Conservation (phyloP, 2,329 filamentous ascomycete genomes). For the Gremmenia infestans region DNA sequence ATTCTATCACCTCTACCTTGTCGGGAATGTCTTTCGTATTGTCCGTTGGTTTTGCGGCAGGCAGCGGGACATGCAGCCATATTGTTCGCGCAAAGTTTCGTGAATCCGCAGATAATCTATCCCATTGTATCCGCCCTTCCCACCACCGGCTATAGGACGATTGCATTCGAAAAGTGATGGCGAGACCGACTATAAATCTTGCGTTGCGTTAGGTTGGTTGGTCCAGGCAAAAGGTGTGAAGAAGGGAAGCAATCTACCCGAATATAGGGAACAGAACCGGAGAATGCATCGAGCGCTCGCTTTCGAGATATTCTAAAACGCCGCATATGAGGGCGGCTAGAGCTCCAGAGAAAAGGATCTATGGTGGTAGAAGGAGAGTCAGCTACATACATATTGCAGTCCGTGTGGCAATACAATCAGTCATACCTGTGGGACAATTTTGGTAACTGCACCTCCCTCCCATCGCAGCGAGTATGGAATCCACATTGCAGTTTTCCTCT, state of each 20-base stretch:
- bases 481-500: constrained; percentile 7
- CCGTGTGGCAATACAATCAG: neutral
- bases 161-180: constrained; percentile 17
- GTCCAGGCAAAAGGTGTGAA: neutral
- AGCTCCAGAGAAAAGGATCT: constrained; percentile 11
- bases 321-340: constrained; percentile 5
- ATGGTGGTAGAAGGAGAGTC: neutral
- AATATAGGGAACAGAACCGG: constrained; percentile 14
- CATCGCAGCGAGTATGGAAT: constrained; percentile 13
- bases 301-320: constrained; percentile 1
- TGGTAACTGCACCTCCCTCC: constrained; percentile 9
- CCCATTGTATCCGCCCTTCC: constrained; percentile 16
- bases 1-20: constrained; percentile 5
- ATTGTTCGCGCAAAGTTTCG: constrained; percentile 15
- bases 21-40: neutral
- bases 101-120: constrained; percentile 12
- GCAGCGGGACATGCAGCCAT: constrained; percentile 11
- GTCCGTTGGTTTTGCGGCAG: neutral
- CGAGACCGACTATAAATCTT: constrained; percentile 15
- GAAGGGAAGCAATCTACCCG: constrained; percentile 2
- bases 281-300: constrained; percentile 10
- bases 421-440: constrained; percentile 13
- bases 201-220: neutral
- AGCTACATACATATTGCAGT: no score
- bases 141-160: constrained; percentile 15